Base-by-base conservation (phyloP, 2,329 filamentous ascomycete species). In the Scedosporium minutisporum region DNA sequence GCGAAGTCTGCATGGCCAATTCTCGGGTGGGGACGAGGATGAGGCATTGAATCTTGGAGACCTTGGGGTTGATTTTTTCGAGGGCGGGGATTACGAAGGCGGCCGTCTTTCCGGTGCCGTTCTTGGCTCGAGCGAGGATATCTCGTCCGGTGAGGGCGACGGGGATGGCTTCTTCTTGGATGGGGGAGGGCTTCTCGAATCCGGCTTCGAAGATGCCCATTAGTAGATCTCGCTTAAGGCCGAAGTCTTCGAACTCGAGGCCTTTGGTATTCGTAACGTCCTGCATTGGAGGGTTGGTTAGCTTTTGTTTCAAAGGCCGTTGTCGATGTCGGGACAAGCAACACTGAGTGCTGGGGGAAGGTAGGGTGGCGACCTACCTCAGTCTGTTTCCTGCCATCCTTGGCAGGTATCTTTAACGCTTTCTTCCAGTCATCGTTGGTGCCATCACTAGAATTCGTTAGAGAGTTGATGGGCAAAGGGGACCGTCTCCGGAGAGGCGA, bases 151-250 rank as follows among this genome's bases (percentile, higher is more conserved):
- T 96, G 63, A 99, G 83, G 60, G 95, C 95, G 67, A 99, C 93
- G 58, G 95, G 95, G 71, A 99, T 97, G 62, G 95, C 92, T 79
- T 97, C 95, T 87, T 99, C 95, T 85, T 99, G 95, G 70, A 99
- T 99, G 10, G 95, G 95, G 63, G 95, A 99, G 16, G 95, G 95
- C 78, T 96, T 97, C 76, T 99, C 95, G 76, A 97, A 99, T 66
- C 95, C 95, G 68, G 95, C 95, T 80, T 99, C 95, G 76, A 97
- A 99, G 68, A 99, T 97, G 66, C 95, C 95, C 93, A 97, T 99
- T 79, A 99, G 86, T 65, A 99, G 80, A 73, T 96, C 91, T 73
- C 95, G 85, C 80, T 96, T 96, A 69, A 99, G 88, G 68, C 89
- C 90, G 74, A 99, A 97, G 68, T 97, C 91, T 77, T 99, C 96